Base-by-base conservation (phyloP, 2,329 filamentous ascomycete species). In the Thelonectria olida region DNA sequence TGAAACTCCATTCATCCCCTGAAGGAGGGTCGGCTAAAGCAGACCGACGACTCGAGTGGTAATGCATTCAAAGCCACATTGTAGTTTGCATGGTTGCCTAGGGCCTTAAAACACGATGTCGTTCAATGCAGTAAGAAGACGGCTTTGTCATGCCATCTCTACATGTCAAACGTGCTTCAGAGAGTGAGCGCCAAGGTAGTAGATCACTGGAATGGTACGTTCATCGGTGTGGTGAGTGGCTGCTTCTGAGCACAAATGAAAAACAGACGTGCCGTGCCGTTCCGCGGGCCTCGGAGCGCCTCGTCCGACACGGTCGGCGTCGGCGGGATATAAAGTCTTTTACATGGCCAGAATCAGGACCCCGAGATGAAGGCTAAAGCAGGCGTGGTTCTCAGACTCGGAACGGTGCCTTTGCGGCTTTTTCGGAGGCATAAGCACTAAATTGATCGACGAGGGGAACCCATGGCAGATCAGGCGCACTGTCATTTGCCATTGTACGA, bases 391-490 rank as follows among this genome's bases (percentile, higher is more conserved):
- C n/a, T n/a, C n/a, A n/a, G n/a, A n/a, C n/a, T n/a, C n/a, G n/a
- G n/a, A n/a, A n/a, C n/a, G n/a, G n/a, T n/a, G n/a, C n/a, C n/a
- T n/a, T n/a, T n/a, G n/a, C n/a, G n/a, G n/a, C n/a, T n/a, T n/a
- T n/a, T n/a, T 31, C 36, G 27, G 34, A 34, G n/a, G 13, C 19
- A 34, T 42, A 52, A 52, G 49, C 49, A 42, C 49, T 52, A 52
- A 41, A 22, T 15, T 9, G 7, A 41, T 41, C 22, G 36, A 19
- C n/a, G 41, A 41, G 45, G 25, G 2, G 36, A 25, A 20, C 13
- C 23, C 36, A 28, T 41, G 34, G 20, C 23, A 13, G 13, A 19
- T 15, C 34, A 25, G 31, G 31, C n/a, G 15, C 28, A 27, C 25
- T 39, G 15, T 13, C 15, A 41, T 51, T 51, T 41, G 48, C 34